Evolutionary conservation across 2,329 filamentous ascomycete genomes (phyloP), one percentile per base, ranked within the genome.

Genomic region (Cladosporium sp.): DNA sequence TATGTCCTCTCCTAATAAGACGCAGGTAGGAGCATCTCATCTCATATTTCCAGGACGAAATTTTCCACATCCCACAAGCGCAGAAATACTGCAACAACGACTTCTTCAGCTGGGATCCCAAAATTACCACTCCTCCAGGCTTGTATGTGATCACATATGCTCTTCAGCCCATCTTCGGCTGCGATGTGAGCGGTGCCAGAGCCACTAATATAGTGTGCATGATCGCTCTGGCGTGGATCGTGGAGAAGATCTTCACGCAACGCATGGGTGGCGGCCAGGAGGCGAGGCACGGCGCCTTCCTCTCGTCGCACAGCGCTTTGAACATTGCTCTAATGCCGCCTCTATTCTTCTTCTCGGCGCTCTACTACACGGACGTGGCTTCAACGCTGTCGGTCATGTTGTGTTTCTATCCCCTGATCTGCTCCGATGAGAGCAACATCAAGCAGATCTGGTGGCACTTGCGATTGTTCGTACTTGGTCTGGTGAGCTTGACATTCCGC

Each of bases 41-140:
- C 68, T 72, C 66, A 71, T 71, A 49, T 62, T 46, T n/a, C 37
- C 68, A 94, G 91, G 92, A 96, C 76, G 92, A 96, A 75, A 82
- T 92, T 33, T 96, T 95, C 69, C 92, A 99, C 76, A 89, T 97
- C 26, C 91, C 92, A 0, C 95, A 99, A 79, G 93, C 93, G 0
- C 92, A 96, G 73, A 87, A 86, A 33, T 99, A 97, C 77, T 97
- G 93, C 77, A 77, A 85, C 49, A 89, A 90, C 12, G 85, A 85
- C 63, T 96, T 90, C 80, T 76, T 78, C 14, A 84, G 91, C 65
- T 99, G 95, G 95, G 93, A 99, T 78, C 90, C 94, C 67, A 99
- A 98, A 77, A 95, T 99, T 75, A 99, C 95, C 0, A 99, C 95
- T 1, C 95, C 95, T 0, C 94, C 95, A 0, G 95, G 93, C 37